phyloP scores from a whole-genome alignment of 2,329 filamentous ascomycete genomes.

The Fusarium ramigenum region DNA sequence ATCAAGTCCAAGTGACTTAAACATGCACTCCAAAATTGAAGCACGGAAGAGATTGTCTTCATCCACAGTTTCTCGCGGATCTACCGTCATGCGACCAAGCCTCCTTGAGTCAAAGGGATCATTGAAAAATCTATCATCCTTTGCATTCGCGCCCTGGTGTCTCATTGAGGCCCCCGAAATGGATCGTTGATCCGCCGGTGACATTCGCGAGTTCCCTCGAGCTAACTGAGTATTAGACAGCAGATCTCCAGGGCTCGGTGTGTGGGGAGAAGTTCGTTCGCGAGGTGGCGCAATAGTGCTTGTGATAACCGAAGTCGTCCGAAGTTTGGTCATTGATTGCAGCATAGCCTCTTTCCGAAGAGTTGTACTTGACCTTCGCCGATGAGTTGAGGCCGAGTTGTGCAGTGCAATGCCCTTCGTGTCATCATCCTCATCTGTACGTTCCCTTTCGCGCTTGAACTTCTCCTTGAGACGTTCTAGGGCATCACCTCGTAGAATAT shows the following conservation, averaged over 20 bases:
- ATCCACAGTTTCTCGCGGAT: slow-evolving; percentile 82
- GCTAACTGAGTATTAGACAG: slow-evolving; percentile 80
- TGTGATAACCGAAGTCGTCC: slow-evolving; percentile 55
- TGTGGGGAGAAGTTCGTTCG: slow-evolving; percentile 55
- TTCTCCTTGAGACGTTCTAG: slow-evolving; percentile 90
- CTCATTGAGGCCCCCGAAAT: slow-evolving; percentile 37
- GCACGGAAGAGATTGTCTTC: slow-evolving; percentile 90
- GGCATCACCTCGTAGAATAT: slow-evolving; percentile 85
- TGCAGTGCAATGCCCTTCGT: slow-evolving; percentile 93
- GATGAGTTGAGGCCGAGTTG: slow-evolving; percentile 73
- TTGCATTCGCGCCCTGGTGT: slow-evolving; percentile 54
- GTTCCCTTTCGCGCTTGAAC: slow-evolving; percentile 84
- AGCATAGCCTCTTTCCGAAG: slow-evolving; percentile 82
- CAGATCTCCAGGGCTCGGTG: slow-evolving; percentile 78
- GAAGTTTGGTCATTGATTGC: slow-evolving; percentile 68
- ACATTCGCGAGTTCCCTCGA: slow-evolving; percentile 63
- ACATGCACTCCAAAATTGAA: slow-evolving; percentile 93
- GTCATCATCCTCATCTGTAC: slow-evolving; percentile 81
- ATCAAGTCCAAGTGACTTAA: slow-evolving; percentile 88
- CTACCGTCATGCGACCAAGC: slow-evolving; percentile 61
- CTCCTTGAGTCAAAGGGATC: slow-evolving; percentile 66
- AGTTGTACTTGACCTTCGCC: slow-evolving; percentile 76
- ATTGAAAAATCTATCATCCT: slow-evolving; percentile 62
- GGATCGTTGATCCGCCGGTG: slow-evolving; percentile 31
- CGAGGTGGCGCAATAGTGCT: slow-evolving; percentile 53